These are phyloP conservation scores for Hanseniaspora nectarophila DNA, from an alignment of 805 yeast species.

Conservation along the genomic window DNA sequence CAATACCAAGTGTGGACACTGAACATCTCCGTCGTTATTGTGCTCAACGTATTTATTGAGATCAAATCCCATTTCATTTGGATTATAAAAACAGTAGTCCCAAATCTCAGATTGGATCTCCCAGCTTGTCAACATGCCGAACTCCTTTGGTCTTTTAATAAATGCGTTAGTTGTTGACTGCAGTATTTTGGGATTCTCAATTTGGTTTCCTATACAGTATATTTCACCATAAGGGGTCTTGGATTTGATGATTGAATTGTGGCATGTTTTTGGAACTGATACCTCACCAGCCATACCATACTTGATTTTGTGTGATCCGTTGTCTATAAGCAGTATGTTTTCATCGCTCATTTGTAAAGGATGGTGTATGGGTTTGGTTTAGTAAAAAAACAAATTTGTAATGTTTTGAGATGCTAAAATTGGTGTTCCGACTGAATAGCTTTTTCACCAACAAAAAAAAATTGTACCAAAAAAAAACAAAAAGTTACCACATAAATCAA, in stretches of 20 bases:
- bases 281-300: slow-evolving; percentile 36
- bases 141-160: slow-evolving; percentile 72
- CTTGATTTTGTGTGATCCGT: slow-evolving; percentile 79
- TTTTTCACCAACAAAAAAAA: too few relatives aligned
- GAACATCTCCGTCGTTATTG: slow-evolving; percentile 33
- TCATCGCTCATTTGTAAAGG: background rate
- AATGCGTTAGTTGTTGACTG: slow-evolving; percentile 59
- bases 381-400: too few relatives aligned
- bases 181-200: slow-evolving; percentile 37
- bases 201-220: slow-evolving; percentile 55
- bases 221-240: slow-evolving; percentile 58
- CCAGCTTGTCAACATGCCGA: slow-evolving; percentile 86
- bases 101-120: slow-evolving; percentile 77
- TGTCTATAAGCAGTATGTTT: slow-evolving; percentile 53
- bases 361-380: too few relatives aligned
- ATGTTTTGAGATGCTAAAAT: too few relatives aligned
- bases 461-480: too few relatives aligned
- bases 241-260: slow-evolving; percentile 53
- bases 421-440: too few relatives aligned
- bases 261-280: slow-evolving; percentile 39
- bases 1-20: slow-evolving; percentile 36
- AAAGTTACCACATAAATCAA: too few relatives aligned
- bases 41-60: slow-evolving; percentile 29
- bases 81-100: slow-evolving; percentile 60
- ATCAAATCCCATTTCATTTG: slow-evolving; percentile 35